Base-by-base conservation (phyloP, 164 flowering plant genomes). In the Macadamia tetraphylla region DNA sequence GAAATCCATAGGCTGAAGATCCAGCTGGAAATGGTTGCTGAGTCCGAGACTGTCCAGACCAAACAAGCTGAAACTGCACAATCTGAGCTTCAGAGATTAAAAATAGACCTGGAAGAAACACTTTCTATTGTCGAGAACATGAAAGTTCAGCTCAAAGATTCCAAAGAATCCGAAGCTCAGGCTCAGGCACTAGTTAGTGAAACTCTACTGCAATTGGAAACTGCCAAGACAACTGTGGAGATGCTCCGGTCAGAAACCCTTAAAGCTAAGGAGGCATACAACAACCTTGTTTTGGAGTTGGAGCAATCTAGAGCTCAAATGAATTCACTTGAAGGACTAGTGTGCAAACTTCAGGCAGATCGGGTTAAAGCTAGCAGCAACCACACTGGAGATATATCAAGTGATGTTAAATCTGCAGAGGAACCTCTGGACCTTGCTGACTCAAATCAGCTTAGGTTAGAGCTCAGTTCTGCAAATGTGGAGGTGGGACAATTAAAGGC, bases 161-260 rank as follows among this genome's bases (percentile, higher is more conserved):
- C 83, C 72, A 77, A 82, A 72, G 87, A 84, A 75, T 91, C 96
- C 1, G 97, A 92, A 75, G 83, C 84, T 74, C 76, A 69, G 48
- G 91, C 91, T 35, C 80, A 83, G 55, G 78, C 72, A 18, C 48
- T 81, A 31, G 84, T 77, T 55, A 65, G 70, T 46, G 86, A 85
- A 65, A 88, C 96, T 42, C 78, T 86, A 51, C 49, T 68, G 44
- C 88, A 88, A 70, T 76, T 94, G 32, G 90, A 88, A 74, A 70
- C 78, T 42, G 92, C 90, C 4, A 90, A 88, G 60, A 71, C 51
- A 29, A 77, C 87, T 23, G 79, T 85, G 8, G 92, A 87, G 65
- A 66, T 76, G 6, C 84, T 91, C 6, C 77, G 75, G 58, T 53
- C 71, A 0, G 96, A 91, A 30, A 81, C 84, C 17, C 23, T 65